Conservation (phyloP, 352 stramenopile genomes). For the Pelagophyceae sp. region DNA sequence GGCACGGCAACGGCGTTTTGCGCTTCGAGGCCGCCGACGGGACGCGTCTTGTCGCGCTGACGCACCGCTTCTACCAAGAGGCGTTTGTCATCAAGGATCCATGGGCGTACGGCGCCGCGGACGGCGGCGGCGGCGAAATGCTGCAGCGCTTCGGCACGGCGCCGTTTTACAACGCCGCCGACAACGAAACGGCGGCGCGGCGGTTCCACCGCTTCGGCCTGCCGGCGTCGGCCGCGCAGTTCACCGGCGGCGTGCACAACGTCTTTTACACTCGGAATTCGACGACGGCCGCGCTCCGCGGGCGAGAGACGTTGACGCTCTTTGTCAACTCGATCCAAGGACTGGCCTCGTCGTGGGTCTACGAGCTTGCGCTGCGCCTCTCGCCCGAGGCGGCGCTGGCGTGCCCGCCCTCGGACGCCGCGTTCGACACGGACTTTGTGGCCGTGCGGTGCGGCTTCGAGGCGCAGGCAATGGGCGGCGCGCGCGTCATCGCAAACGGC, state of each 20-base stretch:
- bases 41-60: background rate
- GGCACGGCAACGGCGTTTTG: background rate
- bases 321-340: background rate
- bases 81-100: background rate
- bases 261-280: background rate
- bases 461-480: background rate
- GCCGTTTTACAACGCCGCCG: background rate
- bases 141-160: background rate
- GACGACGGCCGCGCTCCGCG: background rate
- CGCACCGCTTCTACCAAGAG: background rate
- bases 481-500: background rate
- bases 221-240: background rate
- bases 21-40: background rate
- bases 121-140: background rate
- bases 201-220: background rate
- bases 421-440: background rate
- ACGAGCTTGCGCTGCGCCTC: background rate
- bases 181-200: background rate
- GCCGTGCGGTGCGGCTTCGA: background rate
- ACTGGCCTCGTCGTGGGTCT: background rate
- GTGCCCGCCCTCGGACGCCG: background rate
- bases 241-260: background rate
- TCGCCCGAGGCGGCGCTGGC: background rate
- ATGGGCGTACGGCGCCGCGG: background rate
- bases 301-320: background rate